Percentiles rank a stretch among this genome's conserved stretches.
phyloP scores from a whole-genome alignment of 139 green algal species.

The Axilococcus clingmanii region DNA sequence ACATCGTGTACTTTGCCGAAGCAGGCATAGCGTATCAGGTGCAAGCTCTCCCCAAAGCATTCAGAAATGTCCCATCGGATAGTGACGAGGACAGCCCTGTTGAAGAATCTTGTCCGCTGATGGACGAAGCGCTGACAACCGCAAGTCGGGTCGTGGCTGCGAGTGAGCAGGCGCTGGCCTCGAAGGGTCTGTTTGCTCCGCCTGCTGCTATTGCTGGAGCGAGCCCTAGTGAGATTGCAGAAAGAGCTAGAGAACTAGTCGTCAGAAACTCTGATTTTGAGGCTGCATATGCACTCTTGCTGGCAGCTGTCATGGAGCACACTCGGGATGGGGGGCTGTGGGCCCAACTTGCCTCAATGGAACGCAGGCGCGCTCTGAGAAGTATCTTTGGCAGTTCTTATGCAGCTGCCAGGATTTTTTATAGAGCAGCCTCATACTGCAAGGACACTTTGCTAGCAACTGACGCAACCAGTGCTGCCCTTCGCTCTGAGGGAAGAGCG shows the following conservation, averaged over 20 bases:
- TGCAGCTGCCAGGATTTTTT: conserved; percentile 30
- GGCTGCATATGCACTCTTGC: conserved; percentile 20
- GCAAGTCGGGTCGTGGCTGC: conserved; percentile 7
- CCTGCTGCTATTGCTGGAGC: no score
- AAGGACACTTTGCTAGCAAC: background rate
- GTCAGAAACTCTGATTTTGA: conserved; percentile 7
- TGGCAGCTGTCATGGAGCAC: conserved; percentile 6
- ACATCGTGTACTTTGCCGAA: conserved; percentile 29
- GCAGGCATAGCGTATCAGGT: conserved; percentile 19
- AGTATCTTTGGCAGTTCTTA: background rate
- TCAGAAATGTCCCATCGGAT: background rate
- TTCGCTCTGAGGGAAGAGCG: conserved; percentile 19
- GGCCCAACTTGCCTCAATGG: conserved; percentile 42
- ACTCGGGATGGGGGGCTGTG: conserved; percentile 17
- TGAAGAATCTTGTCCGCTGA: background rate
- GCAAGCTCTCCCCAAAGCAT: background rate
- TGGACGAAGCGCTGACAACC: background rate
- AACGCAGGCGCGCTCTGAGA: conserved; percentile 18
- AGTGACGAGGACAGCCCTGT: background rate
- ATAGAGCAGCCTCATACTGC: conserved; percentile 28
- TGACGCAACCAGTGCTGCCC: conserved; percentile 5
- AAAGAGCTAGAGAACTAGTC: background rate
- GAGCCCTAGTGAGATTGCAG: background rate
- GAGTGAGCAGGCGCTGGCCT: conserved; percentile 17
- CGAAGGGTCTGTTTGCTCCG: conserved; percentile 16